A percentile compares a stretch with the other conserved stretches of the same genome.
phyloP scores from a whole-genome alignment of 2,329 filamentous ascomycete genomes.

The Albifimbria verrucaria region DNA sequence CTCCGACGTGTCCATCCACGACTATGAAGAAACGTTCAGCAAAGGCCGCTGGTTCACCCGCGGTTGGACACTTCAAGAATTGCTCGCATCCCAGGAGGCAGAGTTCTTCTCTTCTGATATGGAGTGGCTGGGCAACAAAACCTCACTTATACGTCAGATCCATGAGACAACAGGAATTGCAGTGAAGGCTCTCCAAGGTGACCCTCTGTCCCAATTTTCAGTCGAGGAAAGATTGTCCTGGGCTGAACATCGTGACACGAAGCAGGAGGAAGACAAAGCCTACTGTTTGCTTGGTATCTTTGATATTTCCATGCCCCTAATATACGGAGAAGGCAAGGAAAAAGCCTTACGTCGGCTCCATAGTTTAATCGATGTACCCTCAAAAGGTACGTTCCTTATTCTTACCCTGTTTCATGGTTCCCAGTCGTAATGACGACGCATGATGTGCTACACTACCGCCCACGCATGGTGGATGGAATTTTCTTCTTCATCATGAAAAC shows the following conservation, averaged over 20 bases:
- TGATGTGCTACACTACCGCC: too few relatives aligned
- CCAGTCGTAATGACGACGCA: too few relatives aligned
- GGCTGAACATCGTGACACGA: not conserved
- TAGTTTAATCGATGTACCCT: too few relatives aligned
- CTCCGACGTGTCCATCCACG: not conserved
- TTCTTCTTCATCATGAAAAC: too few relatives aligned
- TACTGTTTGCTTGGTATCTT: not conserved
- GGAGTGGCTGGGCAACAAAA: not conserved
- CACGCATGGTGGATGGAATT: too few relatives aligned
- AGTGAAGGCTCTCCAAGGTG: not conserved
- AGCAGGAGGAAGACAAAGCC: not conserved
- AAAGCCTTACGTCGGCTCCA: not conserved
- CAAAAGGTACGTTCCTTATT: too few relatives aligned
- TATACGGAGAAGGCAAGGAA: not conserved
- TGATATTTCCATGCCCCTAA: not conserved
- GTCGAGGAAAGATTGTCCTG: not conserved
- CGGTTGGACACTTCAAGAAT: too few relatives aligned
- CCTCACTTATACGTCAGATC: not conserved
- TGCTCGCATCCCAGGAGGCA: not conserved
- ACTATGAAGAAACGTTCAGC: too few relatives aligned
- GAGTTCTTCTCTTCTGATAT: not conserved
- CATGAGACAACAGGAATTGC: not conserved
- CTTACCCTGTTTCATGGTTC: too few relatives aligned
- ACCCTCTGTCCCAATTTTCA: not conserved
- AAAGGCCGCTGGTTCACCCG: too few relatives aligned